Base-by-base conservation (phyloP, 148 eudicot genomes). In the Cornus suecica region DNA sequence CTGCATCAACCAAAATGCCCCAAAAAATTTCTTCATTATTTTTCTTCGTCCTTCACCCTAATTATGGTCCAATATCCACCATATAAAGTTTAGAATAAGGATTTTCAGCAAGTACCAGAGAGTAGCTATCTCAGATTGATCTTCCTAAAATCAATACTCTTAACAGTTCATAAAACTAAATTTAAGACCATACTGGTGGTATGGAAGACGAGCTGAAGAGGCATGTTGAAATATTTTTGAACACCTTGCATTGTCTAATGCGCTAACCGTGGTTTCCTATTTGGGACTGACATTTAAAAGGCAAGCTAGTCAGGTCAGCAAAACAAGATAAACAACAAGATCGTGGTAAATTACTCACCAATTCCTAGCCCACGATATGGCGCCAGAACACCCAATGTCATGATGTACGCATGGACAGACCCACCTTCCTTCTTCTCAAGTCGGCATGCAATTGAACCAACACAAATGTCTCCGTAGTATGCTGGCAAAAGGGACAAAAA, bases 381-480 rank as follows among this genome's bases (percentile, higher is more conserved):
- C 68, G 99, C 99, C 88, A 94, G 87, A 70, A 94, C 97, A 60
- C 99, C 99, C 79, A 94, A 77, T 37, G 99, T 94, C 99, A 94
- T 92, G 79, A 92, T 90, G 83, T 92, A 94, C 41, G 91, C 92
- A 77, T 97, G 80, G 80, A 89, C 76, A 75, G 88, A 80, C 63
- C 94, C 96, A 64, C 83, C 77, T 81, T 94, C 97, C 80, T 84
- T 94, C 86, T 92, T 92, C 81, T 94, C 99, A 76, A 92, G 83
- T 16, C 96, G 97, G 73, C 99, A 94, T 65, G 99, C 97, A 71
- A 94, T 87, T 26, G 99, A 90, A 70, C 97, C 97, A 58, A 94
- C 99, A 84, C 99, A 94, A 72, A 94, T 90, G 76, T 92, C 99
- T 77, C 86, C 86, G 83, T 94, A 94, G 81, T 94, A 92, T 28